A percentile compares a stretch with the other conserved stretches of the same genome.
Conservation (phyloP, 2,329 filamentous ascomycete genomes). For the Calonectria pteridis region DNA sequence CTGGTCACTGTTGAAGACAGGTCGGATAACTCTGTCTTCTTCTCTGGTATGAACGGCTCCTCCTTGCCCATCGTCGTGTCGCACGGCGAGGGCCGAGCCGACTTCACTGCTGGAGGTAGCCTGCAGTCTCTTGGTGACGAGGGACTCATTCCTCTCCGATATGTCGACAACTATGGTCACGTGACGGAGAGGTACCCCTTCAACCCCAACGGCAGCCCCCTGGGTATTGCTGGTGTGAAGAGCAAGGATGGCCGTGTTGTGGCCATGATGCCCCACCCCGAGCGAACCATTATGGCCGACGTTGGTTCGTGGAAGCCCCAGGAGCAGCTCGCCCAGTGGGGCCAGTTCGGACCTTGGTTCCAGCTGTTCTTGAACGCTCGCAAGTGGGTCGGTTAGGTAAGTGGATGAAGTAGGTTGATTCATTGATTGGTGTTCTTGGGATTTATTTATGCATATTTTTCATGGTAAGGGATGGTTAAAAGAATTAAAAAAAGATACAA, state of each 20-base stretch:
- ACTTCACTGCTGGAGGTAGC: constrained; percentile 69
- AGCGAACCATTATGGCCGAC: constrained; percentile 86
- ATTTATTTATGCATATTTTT: constrained; percentile 8
- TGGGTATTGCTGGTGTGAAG: constrained; percentile 84
- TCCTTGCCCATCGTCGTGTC: constrained; percentile 46
- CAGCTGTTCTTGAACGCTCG: constrained; percentile 89
- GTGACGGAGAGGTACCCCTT: constrained; percentile 87
- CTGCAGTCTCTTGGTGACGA: constrained; percentile 69
- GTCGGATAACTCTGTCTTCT: constrained; percentile 43
- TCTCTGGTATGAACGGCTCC: constrained; percentile 42
- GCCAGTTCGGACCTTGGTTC: constrained; percentile 86
- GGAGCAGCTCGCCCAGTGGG: constrained; percentile 73
- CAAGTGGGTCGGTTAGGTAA: constrained; percentile 79
- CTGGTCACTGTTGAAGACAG: constrained; percentile 44
- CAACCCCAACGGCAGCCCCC: constrained; percentile 87
- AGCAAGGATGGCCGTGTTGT: constrained; percentile 84
- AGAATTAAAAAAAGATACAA: constrained; percentile 17
- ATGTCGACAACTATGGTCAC: constrained; percentile 82
- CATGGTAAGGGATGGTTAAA: constrained; percentile 15
- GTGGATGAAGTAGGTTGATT: constrained; percentile 14
- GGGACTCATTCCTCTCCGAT: constrained; percentile 82
- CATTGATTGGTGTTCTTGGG: constrained; percentile 26
- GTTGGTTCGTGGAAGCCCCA: constrained; percentile 80
- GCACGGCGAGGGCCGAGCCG: constrained; percentile 77
- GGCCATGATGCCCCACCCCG: constrained; percentile 94